phyloP scores from a whole-genome alignment of 106 monocot species.

The Acanthochlamys bracteata region DNA sequence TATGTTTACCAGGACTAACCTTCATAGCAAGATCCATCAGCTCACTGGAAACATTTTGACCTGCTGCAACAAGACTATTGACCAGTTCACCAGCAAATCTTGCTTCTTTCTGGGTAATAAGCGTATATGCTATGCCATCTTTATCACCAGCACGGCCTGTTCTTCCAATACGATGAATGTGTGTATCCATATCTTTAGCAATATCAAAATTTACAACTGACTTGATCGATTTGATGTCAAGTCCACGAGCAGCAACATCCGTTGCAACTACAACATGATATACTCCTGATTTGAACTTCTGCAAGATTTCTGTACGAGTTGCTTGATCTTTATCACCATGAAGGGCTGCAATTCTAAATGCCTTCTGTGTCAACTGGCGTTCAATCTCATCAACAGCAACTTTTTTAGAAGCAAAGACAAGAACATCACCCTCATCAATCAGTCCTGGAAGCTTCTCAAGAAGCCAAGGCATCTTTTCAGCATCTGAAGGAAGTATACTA shows the following conservation, averaged over 20 bases:
- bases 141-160: conserved; percentile 99
- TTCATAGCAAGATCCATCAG: conserved; percentile 98
- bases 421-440: conserved; percentile 93
- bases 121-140: conserved; percentile 86
- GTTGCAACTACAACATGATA: conserved; percentile 91
- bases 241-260: conserved; percentile 95
- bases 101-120: conserved; percentile 83
- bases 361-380: conserved; percentile 47
- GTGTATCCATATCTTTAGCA: conserved; percentile 94
- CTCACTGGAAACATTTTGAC: conserved; percentile 78
- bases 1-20: conserved; percentile 25
- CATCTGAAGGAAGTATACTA: conserved; percentile 70
- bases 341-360: conserved; percentile 72
- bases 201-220: conserved; percentile 95
- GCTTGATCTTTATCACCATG: conserved; percentile 99
- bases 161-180: conserved; percentile 95
- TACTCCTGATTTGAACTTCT: conserved; percentile 77
- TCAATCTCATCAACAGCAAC: conserved; percentile 84
- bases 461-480: conserved; percentile 91
- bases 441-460: conserved; percentile 60
- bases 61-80: conserved; percentile 78
- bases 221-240: conserved; percentile 93
- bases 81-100: conserved; percentile 94
- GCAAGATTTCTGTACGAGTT: conserved; percentile 86
- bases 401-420: conserved; percentile 89